Conservation (phyloP, 2,329 filamentous ascomycete genomes). For the Dothideomycetes sp. region DNA sequence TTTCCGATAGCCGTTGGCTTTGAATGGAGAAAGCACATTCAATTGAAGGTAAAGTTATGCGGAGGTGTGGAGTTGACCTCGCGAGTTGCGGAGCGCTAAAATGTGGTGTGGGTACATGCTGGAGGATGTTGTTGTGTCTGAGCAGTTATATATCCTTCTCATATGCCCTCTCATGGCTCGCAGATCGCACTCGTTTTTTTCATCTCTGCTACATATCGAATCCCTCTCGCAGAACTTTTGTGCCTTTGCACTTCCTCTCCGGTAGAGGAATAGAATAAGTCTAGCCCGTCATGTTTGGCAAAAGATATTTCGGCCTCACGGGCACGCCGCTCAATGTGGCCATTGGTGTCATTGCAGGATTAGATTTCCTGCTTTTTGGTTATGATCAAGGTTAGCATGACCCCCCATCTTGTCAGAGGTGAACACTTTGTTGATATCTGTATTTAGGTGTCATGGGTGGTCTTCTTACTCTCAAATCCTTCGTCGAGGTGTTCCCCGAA, state of each 20-base stretch:
- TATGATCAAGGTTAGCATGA: conserved; percentile 25
- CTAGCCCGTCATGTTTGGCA: conserved; percentile 10
- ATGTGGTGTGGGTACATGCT: too few relatives aligned
- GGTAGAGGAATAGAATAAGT: neutral
- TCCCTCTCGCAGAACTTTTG: neutral
- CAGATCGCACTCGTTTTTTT: neutral
- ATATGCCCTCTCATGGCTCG: neutral
- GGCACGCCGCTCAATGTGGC: conserved; percentile 34
- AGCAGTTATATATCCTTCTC: conserved; percentile 1
- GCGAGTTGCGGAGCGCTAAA: too few relatives aligned
- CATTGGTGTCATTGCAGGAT: conserved; percentile 36
- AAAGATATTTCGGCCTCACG: conserved; percentile 31
- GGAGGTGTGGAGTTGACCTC: too few relatives aligned
- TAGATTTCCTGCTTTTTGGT: conserved; percentile 32
- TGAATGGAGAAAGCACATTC: too few relatives aligned
- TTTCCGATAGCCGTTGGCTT: conserved; percentile 1
- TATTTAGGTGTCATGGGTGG: conserved; percentile 35
- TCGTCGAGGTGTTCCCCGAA: conserved; percentile 33
- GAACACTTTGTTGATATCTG: neutral
- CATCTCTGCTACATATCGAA: neutral
- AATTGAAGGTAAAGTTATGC: too few relatives aligned
- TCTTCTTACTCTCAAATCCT: conserved; percentile 34
- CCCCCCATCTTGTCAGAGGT: neutral
- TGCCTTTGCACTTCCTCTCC: neutral
- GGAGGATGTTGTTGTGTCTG: too few relatives aligned